phyloP scores from a whole-genome alignment of 805 yeast species.

The Cyberlindnera lachancei region DNA sequence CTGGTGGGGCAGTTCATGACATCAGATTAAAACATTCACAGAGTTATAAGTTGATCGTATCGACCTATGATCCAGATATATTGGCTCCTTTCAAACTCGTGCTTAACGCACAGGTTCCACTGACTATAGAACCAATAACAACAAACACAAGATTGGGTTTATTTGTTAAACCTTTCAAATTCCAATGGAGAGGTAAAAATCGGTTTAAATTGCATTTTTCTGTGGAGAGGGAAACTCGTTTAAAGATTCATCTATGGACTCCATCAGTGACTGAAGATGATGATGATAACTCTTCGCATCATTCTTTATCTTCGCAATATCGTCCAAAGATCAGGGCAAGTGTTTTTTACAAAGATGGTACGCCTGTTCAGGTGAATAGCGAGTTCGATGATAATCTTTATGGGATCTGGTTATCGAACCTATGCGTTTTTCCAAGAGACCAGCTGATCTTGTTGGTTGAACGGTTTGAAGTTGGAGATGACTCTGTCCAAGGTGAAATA shows the following conservation, averaged over 20 bases:
- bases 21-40: conserved; percentile 26
- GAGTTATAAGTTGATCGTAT: conserved; percentile 37
- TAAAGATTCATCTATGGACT: conserved; percentile 16
- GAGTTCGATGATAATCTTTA: conserved; percentile 36
- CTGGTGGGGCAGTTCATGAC: conserved; percentile 15
- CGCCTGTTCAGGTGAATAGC: conserved; percentile 29
- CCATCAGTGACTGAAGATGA: too few relatives aligned
- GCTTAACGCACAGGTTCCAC: conserved; percentile 20
- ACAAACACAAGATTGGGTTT: conserved; percentile 29
- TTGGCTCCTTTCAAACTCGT: conserved; percentile 27
- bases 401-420: conserved; percentile 31
- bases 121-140: conserved; percentile 15
- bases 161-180: conserved; percentile 21
- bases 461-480: conserved; percentile 41
- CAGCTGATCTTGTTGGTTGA: conserved; percentile 37
- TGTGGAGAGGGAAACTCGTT: conserved; percentile 12
- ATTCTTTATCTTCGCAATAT: conserved; percentile 20
- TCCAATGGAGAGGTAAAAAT: conserved; percentile 35
- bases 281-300: too few relatives aligned
- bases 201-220: conserved; percentile 29
- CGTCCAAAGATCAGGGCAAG: conserved; percentile 42
- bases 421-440: conserved; percentile 9
- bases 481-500: conserved; percentile 29
- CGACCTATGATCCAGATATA: conserved; percentile 33
- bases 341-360: conserved; percentile 25